Conservation (phyloP, 108 stramenopile genomes). For the Phaeodactylum tricornutum region DNA sequence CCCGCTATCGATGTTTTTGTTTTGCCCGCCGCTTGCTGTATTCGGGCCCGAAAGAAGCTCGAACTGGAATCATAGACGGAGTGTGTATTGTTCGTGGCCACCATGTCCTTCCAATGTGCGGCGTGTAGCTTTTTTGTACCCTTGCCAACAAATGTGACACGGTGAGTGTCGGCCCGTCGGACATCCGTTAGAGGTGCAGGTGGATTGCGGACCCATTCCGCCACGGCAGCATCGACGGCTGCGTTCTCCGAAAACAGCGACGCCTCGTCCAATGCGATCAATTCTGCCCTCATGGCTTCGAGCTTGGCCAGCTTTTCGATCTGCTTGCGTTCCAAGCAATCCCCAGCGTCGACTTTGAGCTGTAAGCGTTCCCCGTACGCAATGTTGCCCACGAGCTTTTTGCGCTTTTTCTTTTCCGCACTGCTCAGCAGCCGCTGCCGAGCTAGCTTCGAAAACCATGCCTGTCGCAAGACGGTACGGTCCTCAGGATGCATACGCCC, state of each 20-base stretch:
- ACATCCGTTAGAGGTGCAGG: constrained; percentile 72
- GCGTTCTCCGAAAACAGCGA: constrained; percentile 3
- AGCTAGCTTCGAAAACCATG: constrained; percentile 76
- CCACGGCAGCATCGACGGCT: constrained; percentile 26
- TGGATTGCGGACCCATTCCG: constrained; percentile 63
- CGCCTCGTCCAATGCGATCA: constrained; percentile 33
- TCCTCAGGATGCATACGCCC: constrained; percentile 61
- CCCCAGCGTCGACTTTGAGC: constrained; percentile 10
- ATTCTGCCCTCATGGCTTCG: constrained; percentile 20
- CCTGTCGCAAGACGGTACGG: constrained; percentile 28
- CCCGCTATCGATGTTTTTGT: too few species aligned
- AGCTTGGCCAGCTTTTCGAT: constrained; percentile 30
- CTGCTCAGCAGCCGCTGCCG: constrained; percentile 54
- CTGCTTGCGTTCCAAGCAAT: constrained; percentile 8
- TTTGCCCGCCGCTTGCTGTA: too few species aligned
- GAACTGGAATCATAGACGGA: constrained; percentile 13
- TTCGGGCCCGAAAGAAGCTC: constrained; percentile 16
- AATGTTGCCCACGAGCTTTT: constrained; percentile 24
- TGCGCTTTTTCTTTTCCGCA: constrained; percentile 40
- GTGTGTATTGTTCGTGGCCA: constrained; percentile 32
- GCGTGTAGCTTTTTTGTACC: constrained; percentile 47
- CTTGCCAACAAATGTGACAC: constrained; percentile 59
- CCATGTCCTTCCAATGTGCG: constrained; percentile 68
- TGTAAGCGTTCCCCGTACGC: constrained; percentile 35
- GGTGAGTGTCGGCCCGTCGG: constrained; percentile 75